Base-by-base conservation (phyloP, 2,329 filamentous ascomycete species). In the Microsporum audouinii region DNA sequence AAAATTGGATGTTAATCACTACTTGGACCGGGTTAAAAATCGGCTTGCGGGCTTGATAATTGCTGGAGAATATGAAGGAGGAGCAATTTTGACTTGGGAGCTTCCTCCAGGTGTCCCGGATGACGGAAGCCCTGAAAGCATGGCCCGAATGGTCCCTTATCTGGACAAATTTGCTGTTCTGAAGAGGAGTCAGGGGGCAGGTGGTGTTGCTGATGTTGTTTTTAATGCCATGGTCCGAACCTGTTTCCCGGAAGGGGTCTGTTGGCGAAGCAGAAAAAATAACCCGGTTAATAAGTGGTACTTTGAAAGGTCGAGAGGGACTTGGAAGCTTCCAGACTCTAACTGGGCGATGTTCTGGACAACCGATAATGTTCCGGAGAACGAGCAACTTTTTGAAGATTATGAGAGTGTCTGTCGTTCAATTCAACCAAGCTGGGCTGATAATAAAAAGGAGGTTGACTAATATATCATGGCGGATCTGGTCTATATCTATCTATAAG, bases 301-400 rank as follows among this genome's bases (percentile, higher is more conserved):
- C 73, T 96, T 97, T 75, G 94, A 99, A 75, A 82, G 94, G 56
- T 89, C 89, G 1, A 78, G 83, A 56, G 94, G 94, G 0, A 91
- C 86, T 1, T 88, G 86, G 81, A 94, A 95, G 75, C 76, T 99
- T 41, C 80, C 82, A 0, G 84, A 83, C n/a, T 88, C 83, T 53
- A 87, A 91, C 67, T 99, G 94, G 94, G 90, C 91, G 2, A 96
- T 97, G 91, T 99, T 99, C 70, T 99, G 94, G 91, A 99, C 94
- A 1, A 94, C 88, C 0, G 82, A 84, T 55, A 78, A 86, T 61
- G 76, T 84, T 49, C 76, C 82, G 55, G 79, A 79, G 60, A 71
- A 82, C 62, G 75, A 78, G 39, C 74, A 78, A 63, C 79, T 75
- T 56, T 83, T 89, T 63, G 71, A 73, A 62, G 87, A 91, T 70